Evolutionary conservation across 768 basidiomycete genomes (phyloP).

Genomic region (Strobilomyces confusus): DNA sequence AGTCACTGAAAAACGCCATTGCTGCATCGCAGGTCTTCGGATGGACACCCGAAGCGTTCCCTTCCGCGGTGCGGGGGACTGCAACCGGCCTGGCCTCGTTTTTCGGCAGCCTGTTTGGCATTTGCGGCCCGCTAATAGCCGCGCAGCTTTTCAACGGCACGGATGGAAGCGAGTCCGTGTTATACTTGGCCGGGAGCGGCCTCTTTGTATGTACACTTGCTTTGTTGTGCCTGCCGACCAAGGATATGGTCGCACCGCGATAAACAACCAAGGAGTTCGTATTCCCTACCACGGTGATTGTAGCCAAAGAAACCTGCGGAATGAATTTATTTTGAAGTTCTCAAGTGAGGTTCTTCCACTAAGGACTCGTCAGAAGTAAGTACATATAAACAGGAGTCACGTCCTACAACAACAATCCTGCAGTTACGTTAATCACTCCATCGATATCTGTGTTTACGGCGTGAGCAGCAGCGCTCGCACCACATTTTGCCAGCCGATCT

Average conservation of each 20-base stretch:
- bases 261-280: not conserved
- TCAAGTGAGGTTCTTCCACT: no score
- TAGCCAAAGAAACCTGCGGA: no score
- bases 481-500: constrained; percentile 21
- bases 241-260: constrained; percentile 13
- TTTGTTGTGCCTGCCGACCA: constrained; percentile 5
- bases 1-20: not conserved
- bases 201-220: constrained; percentile 9
- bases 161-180: constrained; percentile 4
- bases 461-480: not conserved
- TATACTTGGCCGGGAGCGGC: constrained; percentile 12
- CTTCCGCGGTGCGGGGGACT: constrained; percentile 12
- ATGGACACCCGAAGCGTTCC: constrained; percentile 18
- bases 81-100: constrained; percentile 6
- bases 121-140: constrained; percentile 1
- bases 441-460: not conserved
- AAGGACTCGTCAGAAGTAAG: no score
- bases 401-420: no score
- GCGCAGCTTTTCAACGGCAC: constrained; percentile 1
- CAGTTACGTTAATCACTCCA: no score
- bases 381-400: no score
- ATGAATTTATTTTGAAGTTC: no score
- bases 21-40: constrained; percentile 10
- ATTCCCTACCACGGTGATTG: no score
- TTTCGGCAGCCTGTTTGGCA: constrained; percentile 1